phyloP scores from a whole-genome alignment of 169 alveolate species.

The Eimeria acervulina region DNA sequence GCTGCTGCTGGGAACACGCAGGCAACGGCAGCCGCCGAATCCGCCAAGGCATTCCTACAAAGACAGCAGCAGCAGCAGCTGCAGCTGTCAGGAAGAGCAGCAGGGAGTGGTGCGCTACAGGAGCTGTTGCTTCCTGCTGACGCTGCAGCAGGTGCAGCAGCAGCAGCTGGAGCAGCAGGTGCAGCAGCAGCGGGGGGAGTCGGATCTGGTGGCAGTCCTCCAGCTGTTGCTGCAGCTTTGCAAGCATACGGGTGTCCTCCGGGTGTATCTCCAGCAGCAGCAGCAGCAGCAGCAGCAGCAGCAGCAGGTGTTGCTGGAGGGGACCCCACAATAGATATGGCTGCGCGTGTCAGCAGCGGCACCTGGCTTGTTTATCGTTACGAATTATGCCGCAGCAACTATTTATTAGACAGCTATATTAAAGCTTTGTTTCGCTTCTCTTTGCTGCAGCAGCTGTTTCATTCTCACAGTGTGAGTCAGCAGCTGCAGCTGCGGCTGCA shows the following conservation, averaged over 20 bases:
- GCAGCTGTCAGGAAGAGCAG: neutral
- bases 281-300: constrained; percentile 72
- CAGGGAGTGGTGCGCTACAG: constrained; percentile 43
- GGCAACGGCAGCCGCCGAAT: constrained; percentile 40
- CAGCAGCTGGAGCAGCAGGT: constrained; percentile 29
- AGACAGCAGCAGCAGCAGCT: constrained; percentile 33
- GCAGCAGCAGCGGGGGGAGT: constrained; percentile 1
- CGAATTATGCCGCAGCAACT: constrained; percentile 90
- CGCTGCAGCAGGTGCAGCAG: neutral
- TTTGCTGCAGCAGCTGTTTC: constrained; percentile 62
- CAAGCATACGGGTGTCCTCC: constrained; percentile 48
- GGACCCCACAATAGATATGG: constrained; percentile 88
- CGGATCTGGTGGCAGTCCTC: neutral
- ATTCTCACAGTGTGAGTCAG: constrained; percentile 63
- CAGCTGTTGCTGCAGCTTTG: constrained; percentile 30
- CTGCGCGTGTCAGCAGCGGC: constrained; percentile 93
- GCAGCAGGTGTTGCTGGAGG: constrained; percentile 59
- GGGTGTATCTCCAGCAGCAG: constrained; percentile 55
- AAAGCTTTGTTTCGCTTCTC: constrained; percentile 76
- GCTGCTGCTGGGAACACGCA: constrained; percentile 24
- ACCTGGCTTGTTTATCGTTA: constrained; percentile 95
- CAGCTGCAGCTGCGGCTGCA: constrained; percentile 78
- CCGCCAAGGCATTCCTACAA: neutral
- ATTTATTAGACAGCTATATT: constrained; percentile 47
- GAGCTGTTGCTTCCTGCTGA: neutral